Evolutionary conservation across 2,329 filamentous ascomycete genomes (phyloP).

Genomic region (Mariannaea sp.): DNA sequence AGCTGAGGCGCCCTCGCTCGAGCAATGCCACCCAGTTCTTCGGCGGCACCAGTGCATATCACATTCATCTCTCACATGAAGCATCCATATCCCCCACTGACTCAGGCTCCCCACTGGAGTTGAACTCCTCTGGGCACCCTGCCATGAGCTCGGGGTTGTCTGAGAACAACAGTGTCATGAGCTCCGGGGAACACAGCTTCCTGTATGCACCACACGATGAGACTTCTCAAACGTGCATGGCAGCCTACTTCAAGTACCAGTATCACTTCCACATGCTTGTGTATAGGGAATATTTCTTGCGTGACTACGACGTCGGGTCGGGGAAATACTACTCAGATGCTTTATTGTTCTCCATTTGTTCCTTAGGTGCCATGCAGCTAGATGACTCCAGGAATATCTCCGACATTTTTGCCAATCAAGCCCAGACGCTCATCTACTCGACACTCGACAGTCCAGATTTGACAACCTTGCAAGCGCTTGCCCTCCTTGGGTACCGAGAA

Average conservation of each 20-base stretch:
- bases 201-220: constrained; percentile 51
- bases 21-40: constrained; percentile 53
- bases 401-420: constrained; percentile 50
- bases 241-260: constrained; percentile 52
- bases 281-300: constrained; percentile 56
- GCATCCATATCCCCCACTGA: constrained; percentile 29
- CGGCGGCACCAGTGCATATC: constrained; percentile 54
- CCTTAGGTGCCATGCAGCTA: constrained; percentile 54
- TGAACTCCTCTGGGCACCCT: constrained; percentile 16
- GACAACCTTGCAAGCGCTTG: constrained; percentile 52
- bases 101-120: constrained; percentile 21
- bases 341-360: constrained; percentile 54
- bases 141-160: constrained; percentile 15
- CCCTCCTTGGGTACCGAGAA: constrained; percentile 52
- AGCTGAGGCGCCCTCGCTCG: constrained; percentile 47
- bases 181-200: constrained; percentile 35
- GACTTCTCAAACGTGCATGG: constrained; percentile 51
- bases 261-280: constrained; percentile 57
- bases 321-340: constrained; percentile 56
- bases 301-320: constrained; percentile 52
- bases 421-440: constrained; percentile 50
- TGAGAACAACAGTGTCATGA: constrained; percentile 22
- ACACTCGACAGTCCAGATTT: constrained; percentile 53
- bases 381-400: constrained; percentile 47
- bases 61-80: constrained; percentile 43